Percentiles rank a stretch among this genome's conserved stretches.
Evolutionary conservation across 108 stramenopile genomes (phyloP).

Genomic region (Mediolabrus comicus): DNA sequence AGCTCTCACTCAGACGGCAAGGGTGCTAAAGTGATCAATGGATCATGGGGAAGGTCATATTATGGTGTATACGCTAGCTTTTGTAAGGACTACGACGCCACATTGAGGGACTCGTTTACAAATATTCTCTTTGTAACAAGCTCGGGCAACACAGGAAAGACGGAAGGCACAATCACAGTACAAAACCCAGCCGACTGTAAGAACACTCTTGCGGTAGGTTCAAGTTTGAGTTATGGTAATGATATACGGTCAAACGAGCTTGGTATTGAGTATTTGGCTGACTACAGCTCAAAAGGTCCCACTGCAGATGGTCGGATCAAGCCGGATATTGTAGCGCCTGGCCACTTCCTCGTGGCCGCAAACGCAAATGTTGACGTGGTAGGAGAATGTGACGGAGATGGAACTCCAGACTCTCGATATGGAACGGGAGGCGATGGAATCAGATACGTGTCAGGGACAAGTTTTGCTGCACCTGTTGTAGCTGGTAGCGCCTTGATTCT

Average conservation of each 20-base stretch:
- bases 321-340: constrained; percentile 82
- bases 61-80: constrained; percentile 29
- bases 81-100: constrained; percentile 34
- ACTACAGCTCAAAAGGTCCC: constrained; percentile 67
- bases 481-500: constrained; percentile 79
- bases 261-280: constrained; percentile 60
- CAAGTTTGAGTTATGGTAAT: constrained; percentile 39
- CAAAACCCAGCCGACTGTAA: constrained; percentile 67
- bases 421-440: constrained; percentile 10
- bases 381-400: constrained; percentile 44
- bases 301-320: constrained; percentile 75
- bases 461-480: constrained; percentile 78
- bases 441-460: constrained; percentile 46
- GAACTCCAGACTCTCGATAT: constrained; percentile 10
- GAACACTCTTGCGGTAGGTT: constrained; percentile 66
- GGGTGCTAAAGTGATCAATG: constrained; percentile 37
- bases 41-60: constrained; percentile 38
- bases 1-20: constrained; percentile 10
- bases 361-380: constrained; percentile 28
- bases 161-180: constrained; percentile 45
- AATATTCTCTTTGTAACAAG: constrained; percentile 69
- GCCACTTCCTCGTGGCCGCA: constrained; percentile 58
- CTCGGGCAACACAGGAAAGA: constrained; percentile 71
- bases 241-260: constrained; percentile 33
- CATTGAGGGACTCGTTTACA: constrained; percentile 38